A percentile compares a stretch with the other conserved stretches of the same genome.
Evolutionary conservation across 176 grass and related monocot genomes (phyloP).

Genomic region (Aegilops sharonensis): DNA sequence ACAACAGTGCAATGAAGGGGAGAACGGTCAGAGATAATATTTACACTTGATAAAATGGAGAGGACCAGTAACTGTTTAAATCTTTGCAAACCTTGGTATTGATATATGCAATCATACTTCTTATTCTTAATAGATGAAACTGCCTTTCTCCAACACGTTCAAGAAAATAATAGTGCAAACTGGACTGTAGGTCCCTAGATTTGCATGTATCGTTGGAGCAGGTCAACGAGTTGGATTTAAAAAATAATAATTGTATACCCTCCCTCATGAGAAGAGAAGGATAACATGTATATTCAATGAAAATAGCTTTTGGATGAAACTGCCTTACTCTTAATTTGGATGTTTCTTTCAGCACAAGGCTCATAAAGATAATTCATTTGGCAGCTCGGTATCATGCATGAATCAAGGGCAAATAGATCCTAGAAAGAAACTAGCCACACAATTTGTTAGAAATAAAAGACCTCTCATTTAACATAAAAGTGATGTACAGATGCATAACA

Average conservation of each 20-base stretch:
- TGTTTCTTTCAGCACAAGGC: background rate
- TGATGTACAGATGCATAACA: background rate
- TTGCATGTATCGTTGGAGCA: too few species aligned
- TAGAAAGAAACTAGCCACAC: background rate
- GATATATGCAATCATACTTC: too few species aligned
- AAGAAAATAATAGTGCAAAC: too few species aligned
- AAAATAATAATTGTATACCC: too few species aligned
- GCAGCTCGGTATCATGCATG: background rate
- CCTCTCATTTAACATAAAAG: background rate
- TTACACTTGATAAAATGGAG: background rate
- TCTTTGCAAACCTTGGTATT: background rate
- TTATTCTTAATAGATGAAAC: background rate
- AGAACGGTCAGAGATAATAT: background rate
- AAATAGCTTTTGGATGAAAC: background rate
- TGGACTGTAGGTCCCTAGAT: too few species aligned
- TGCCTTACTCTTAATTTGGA: too few species aligned
- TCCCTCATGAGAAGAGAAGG: too few species aligned
- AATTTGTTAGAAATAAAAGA: background rate
- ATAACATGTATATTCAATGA: background rate
- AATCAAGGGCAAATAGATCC: background rate
- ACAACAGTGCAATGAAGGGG: background rate
- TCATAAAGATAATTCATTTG: background rate
- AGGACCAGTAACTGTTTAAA: background rate
- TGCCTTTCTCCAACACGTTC: background rate
- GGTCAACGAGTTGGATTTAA: too few species aligned